These are phyloP conservation scores for Phycomyces nitens DNA, from an alignment of 192 early-diverging fungal species.

Conservation along the genomic window DNA sequence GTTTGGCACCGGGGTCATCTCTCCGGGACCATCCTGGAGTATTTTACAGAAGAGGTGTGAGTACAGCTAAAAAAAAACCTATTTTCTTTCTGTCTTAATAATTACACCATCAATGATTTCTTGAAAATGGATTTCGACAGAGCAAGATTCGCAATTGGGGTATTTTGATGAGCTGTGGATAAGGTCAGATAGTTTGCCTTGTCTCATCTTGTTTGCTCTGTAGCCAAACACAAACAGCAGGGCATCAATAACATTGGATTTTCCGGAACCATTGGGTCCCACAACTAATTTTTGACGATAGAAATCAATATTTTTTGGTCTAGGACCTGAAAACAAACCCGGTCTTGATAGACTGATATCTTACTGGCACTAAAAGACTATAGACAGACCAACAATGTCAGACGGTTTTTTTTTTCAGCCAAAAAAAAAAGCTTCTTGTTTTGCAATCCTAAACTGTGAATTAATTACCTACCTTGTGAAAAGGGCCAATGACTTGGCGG, in stretches of 20 bases:
- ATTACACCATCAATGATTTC: slow-evolving; percentile 81
- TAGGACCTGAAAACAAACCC: not conserved
- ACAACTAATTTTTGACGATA: slow-evolving; percentile 66
- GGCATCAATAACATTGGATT: slow-evolving; percentile 98
- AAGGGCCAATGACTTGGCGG: slow-evolving; percentile 88
- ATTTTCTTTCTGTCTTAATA: no score
- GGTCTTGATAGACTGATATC: not conserved
- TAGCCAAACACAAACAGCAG: slow-evolving; percentile 98
- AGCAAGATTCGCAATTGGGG: slow-evolving; percentile 69
- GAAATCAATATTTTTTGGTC: not conserved
- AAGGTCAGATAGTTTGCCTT: slow-evolving; percentile 90
- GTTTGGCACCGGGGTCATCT: slow-evolving; percentile 55
- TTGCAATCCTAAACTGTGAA: no score
- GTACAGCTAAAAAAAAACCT: no score
- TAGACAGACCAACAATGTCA: not conserved
- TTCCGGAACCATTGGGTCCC: slow-evolving; percentile 97
- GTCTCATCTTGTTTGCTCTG: slow-evolving; percentile 94
- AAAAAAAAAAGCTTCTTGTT: no score
- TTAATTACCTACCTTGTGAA: slow-evolving; percentile 75
- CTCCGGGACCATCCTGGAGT: slow-evolving; percentile 63
- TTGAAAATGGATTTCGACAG: slow-evolving; percentile 91
- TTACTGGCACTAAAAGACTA: slow-evolving; percentile 66
- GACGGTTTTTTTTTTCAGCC: not conserved
- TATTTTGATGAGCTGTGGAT: slow-evolving; percentile 88
- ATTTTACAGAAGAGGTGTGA: no score